Base-by-base conservation (phyloP, 2,329 filamentous ascomycete genomes). In the Sporothrix brunneoviolacea region DNA sequence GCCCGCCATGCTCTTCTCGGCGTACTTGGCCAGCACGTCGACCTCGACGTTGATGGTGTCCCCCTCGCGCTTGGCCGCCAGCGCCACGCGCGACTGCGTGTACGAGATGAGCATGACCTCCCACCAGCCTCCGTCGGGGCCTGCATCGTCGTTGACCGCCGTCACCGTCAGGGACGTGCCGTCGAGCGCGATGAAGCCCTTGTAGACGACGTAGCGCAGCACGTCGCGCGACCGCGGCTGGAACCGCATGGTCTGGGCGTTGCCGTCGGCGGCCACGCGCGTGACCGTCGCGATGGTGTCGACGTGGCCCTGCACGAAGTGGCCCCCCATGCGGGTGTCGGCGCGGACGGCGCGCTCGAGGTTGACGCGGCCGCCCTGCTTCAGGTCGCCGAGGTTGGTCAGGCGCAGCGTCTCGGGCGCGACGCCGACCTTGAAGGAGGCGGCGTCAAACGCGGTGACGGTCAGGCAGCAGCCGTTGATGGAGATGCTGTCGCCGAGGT, bases 61-160 rank as follows among this genome's bases (percentile, higher is more conserved):
- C 3, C 91, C 90, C 27, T 77, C 70, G 68, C 79, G 74, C 78
- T 96, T 96, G 47, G 72, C 74, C 3, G 87, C 88, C 56, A 89
- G 82, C 15, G 95, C 85, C 15, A 98, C 84, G 67, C 87, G 87
- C 68, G 91, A 88, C 72, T 97, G 93, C 10, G 93, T 96, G 68
- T 98, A 98, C 8, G 87, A 80, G 66, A 98, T 96, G 55, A 98
- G 75, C 93, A 98, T 98, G 44, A 98, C 86, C 77, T 97, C 93
- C 80, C 84, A 96, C 66, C 89, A 94, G 37, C 85, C 83, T 30
- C 40, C 48, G 40, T 32, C 54, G 57, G 82, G 79, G 4, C 64
- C 76, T 66, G 82, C 79, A 4, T 64, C 76, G 66, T 96, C 91
- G 61, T 91, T 72, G 27, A 97, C 91, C 58, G 80, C 77, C 3